Percentiles rank a stretch among this genome's conserved stretches.
phyloP scores from a whole-genome alignment of 257 asterid genomes.

The Orobanche coerulescens region DNA sequence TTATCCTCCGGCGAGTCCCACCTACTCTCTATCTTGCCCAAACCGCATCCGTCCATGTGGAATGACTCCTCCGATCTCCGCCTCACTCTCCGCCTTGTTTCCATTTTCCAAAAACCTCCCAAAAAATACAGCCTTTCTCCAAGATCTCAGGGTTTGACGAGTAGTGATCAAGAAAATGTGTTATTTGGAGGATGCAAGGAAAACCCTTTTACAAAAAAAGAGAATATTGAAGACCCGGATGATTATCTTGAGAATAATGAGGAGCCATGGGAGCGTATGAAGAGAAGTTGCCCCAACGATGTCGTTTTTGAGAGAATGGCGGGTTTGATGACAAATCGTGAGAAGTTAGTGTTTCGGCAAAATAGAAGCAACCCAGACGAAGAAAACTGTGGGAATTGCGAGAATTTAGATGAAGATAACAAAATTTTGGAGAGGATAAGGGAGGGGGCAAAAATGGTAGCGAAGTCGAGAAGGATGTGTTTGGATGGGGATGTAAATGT shows the following conservation, averaged over 20 bases:
- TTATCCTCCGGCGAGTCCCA: slow-evolving; percentile 47
- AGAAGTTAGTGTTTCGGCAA: slow-evolving; percentile 19
- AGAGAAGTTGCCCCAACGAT: no score
- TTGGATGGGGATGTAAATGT: slow-evolving; percentile 3
- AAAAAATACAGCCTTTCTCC: not conserved
- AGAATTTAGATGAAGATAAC: not conserved
- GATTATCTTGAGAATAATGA: not conserved
- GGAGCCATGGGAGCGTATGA: no score
- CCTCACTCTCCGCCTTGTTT: slow-evolving; percentile 61
- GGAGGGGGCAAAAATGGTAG: slow-evolving; percentile 42
- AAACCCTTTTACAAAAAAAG: not conserved
- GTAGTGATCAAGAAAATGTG: slow-evolving; percentile 16
- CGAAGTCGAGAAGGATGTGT: slow-evolving; percentile 28
- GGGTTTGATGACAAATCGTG: slow-evolving; percentile 67
- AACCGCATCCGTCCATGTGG: slow-evolving; percentile 27
- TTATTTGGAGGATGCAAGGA: not conserved
- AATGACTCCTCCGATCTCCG: slow-evolving; percentile 54
- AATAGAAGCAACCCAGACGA: not conserved
- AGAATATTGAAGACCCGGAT: not conserved
- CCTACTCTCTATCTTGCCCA: slow-evolving; percentile 28
- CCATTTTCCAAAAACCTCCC: slow-evolving; percentile 20
- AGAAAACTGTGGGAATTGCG: not conserved
- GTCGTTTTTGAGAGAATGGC: slow-evolving; percentile 38
- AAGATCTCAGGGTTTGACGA: slow-evolving; percentile 14
- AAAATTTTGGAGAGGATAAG: slow-evolving; percentile 30